A percentile compares a stretch with the other conserved stretches of the same genome.
Conservation (phyloP, 2,329 filamentous ascomycete genomes). For the Aspergillus nomiae region DNA sequence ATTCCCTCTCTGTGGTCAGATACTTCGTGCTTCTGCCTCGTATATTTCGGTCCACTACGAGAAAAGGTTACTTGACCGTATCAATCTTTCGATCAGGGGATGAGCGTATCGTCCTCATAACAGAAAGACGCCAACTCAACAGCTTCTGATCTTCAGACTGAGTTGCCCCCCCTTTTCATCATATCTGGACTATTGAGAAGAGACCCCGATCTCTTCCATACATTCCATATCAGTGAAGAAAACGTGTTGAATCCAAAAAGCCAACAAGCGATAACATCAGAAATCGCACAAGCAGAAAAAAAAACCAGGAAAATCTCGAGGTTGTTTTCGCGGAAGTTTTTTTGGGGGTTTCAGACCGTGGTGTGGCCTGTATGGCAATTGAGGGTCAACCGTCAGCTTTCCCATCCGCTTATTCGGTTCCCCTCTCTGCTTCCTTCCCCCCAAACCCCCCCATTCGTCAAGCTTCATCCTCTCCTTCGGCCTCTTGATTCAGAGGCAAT, state of each 20-base stretch:
- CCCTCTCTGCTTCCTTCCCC: conserved; percentile 20
- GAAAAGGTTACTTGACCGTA: conserved; percentile 2
- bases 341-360: conserved; percentile 16
- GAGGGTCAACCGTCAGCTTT: conserved; percentile 24
- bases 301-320: neutral
- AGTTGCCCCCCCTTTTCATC: conserved; percentile 16
- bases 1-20: conserved; percentile 29
- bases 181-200: conserved; percentile 3
- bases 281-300: neutral
- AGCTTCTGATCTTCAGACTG: conserved; percentile 12
- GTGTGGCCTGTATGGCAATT: conserved; percentile 21
- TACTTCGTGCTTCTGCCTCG: conserved; percentile 14
- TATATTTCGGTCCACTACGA: conserved; percentile 10
- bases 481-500: conserved; percentile 5
- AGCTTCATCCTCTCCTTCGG: conserved; percentile 24
- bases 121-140: conserved; percentile 18
- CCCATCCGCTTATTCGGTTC: conserved; percentile 26
- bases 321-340: conserved; percentile 2
- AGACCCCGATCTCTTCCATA: conserved; percentile 18
- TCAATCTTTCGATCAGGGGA: conserved; percentile 1
- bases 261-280: neutral
- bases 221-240: conserved; percentile 6
- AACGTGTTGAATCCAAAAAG: neutral
- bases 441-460: conserved; percentile 13
- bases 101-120: neutral